These are phyloP conservation scores for Candida sanyiensis DNA, from an alignment of 805 yeast genomes.

Conservation along the genomic window DNA sequence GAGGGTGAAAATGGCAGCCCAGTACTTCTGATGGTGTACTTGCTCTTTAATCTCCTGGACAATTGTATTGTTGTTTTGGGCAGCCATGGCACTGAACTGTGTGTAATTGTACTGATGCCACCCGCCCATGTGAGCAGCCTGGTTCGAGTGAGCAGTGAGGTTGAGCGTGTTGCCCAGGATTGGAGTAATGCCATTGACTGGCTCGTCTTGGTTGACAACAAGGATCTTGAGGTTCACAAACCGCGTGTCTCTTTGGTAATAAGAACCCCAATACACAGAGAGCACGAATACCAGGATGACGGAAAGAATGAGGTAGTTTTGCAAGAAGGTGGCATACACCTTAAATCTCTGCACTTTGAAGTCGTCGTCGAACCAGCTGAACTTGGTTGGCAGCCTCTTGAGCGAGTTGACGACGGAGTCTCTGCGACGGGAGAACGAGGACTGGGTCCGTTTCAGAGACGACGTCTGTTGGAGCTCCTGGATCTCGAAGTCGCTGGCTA, in stretches of 20 bases:
- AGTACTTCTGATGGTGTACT: constrained; percentile 48
- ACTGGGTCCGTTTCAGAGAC: constrained; percentile 1
- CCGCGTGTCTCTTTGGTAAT: constrained; percentile 17
- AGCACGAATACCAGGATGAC: constrained; percentile 23
- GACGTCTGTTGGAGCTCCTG: no score
- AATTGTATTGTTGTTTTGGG: constrained; percentile 16
- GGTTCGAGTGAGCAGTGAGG: constrained; percentile 1
- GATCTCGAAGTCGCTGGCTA: background rate
- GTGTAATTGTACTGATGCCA: constrained; percentile 25
- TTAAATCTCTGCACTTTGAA: constrained; percentile 16
- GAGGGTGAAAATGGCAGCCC: constrained; percentile 54
- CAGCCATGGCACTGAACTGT: constrained; percentile 20
- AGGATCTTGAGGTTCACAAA: constrained; percentile 18
- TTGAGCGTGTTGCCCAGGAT: constrained; percentile 16
- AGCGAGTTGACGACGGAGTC: constrained; percentile 16
- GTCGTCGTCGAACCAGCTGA: constrained; percentile 20
- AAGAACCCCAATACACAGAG: constrained; percentile 30
- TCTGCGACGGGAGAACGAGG: constrained; percentile 5
- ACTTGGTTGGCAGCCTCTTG: constrained; percentile 12
- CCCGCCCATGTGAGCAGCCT: constrained; percentile 19
- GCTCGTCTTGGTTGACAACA: constrained; percentile 24
- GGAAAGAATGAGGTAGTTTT: constrained; percentile 20
- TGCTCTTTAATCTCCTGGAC: constrained; percentile 34
- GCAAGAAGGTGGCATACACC: constrained; percentile 15
- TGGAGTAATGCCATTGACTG: constrained; percentile 14